Base-by-base conservation (phyloP, 129 eudicot genomes). In the Lonicera japonica region DNA sequence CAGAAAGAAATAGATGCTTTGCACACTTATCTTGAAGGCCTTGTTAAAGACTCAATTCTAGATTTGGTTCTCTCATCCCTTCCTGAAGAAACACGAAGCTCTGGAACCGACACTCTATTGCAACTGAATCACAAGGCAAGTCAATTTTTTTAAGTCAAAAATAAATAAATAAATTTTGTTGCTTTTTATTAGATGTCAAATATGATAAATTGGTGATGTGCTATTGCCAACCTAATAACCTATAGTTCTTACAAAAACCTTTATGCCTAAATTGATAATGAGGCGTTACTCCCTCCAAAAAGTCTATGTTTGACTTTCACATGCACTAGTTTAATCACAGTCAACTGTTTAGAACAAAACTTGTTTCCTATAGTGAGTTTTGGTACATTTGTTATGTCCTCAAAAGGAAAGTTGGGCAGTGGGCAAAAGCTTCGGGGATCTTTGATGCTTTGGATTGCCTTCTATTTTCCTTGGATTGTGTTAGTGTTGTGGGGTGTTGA, bases 71-170 rank as follows among this genome's bases (percentile, higher is more conserved):
- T 91, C 48, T 84, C 88, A 21, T 87, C 96, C 19, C 84, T 91
- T 82, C 98, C 98, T 23, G 90, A 91, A 76, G 98, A 91, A 47
- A 85, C 90, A n/a, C 74, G 76, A 54, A 72, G 57, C 61, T 64
- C 71, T 73, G 98, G 96, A 53, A 79, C 95, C 0, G 86, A 85
- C 66, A 84, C 83, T 57, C 63, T 77, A 47, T 66, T 89, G 74
- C 88, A 91, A 64, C 78, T 91, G 67, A 91, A 82, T 73, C 83
- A 77, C 40, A 91, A 91, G 98, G 98, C 68, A 73, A 72, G 82
- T 65, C 68, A 9, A 43, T 2, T 43, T 43, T 8, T 43, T 43
- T 8, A 43, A 43, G 6, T 29, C 2, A 6, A 29, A 29, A 29
- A 29, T 1, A 29, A 6, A 29, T 1, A 29, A 29, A 29, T 2